These are phyloP conservation scores for Plasmodium vinckei DNA, from an alignment of 169 alveolate species.

Conservation along the genomic window DNA sequence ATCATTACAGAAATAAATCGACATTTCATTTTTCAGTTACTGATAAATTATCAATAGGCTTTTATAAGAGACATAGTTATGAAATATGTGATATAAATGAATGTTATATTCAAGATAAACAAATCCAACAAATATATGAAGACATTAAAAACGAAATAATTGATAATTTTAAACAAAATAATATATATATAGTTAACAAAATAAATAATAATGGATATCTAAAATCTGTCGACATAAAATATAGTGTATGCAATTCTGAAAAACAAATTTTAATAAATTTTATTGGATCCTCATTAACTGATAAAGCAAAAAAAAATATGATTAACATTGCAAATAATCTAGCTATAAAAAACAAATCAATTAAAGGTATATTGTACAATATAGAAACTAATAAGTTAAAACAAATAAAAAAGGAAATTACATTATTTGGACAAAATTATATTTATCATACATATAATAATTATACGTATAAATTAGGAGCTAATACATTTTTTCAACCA, in stretches of 20 bases:
- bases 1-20: slow-evolving; percentile 75
- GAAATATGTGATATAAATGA: slow-evolving; percentile 68
- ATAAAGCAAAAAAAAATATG: slow-evolving; percentile 37
- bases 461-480: slow-evolving; percentile 70
- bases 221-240: slow-evolving; percentile 68
- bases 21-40: slow-evolving; percentile 58
- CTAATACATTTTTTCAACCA: slow-evolving; percentile 75
- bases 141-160: slow-evolving; percentile 71
- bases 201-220: slow-evolving; percentile 75
- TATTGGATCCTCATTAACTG: slow-evolving; percentile 34
- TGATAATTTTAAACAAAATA: slow-evolving; percentile 60
- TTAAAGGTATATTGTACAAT: slow-evolving; percentile 69
- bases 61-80: slow-evolving; percentile 56
- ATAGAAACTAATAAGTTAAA: slow-evolving; percentile 67
- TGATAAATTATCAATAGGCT: slow-evolving; percentile 58
- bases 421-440: slow-evolving; percentile 65
- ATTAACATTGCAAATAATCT: slow-evolving; percentile 38
- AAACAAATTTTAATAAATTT: slow-evolving; percentile 62
- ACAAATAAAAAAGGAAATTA: slow-evolving; percentile 59
- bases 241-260: slow-evolving; percentile 26
- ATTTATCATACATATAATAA: slow-evolving; percentile 57
- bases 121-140: slow-evolving; percentile 53
- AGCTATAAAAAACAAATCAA: slow-evolving; percentile 37
- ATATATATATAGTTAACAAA: slow-evolving; percentile 73
- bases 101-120: slow-evolving; percentile 70